These are phyloP conservation scores for Trichoderma harzianum DNA, from an alignment of 2,329 filamentous ascomycete species.

Conservation along the genomic window DNA sequence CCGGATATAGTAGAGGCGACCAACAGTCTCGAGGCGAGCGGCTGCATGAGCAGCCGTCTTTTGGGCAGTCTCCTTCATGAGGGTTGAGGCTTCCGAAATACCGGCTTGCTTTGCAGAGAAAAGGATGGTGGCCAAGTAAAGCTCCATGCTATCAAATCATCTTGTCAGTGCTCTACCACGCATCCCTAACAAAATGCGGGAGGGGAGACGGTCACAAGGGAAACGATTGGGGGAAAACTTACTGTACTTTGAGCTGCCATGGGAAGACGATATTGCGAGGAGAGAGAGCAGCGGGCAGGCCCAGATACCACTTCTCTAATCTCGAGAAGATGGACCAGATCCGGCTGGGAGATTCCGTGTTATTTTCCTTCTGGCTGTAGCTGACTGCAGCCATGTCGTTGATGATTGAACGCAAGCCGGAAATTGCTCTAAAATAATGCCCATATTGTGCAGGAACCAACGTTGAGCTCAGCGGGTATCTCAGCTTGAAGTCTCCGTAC, in stretches of 20 bases:
- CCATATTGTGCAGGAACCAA: slow-evolving; percentile 26
- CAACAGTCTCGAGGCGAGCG: slow-evolving; percentile 31
- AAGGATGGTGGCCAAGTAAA: slow-evolving; percentile 2
- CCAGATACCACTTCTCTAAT: slow-evolving; percentile 26
- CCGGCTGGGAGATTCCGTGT: slow-evolving; percentile 10
- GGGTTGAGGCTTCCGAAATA: not conserved
- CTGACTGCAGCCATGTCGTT: slow-evolving; percentile 25
- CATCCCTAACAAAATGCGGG: too few relatives aligned
- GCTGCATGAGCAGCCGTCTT: slow-evolving; percentile 21
- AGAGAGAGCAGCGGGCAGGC: slow-evolving; percentile 24
- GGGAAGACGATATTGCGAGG: slow-evolving; percentile 28
- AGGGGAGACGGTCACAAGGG: not conserved
- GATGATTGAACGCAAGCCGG: slow-evolving; percentile 28
- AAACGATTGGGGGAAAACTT: slow-evolving; percentile 15
- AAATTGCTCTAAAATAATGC: slow-evolving; percentile 28
- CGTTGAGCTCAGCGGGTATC: slow-evolving; percentile 27
- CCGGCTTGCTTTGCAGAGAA: not conserved
- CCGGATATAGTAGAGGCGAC: slow-evolving; percentile 35
- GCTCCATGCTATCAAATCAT: not conserved
- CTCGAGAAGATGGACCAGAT: slow-evolving; percentile 19
- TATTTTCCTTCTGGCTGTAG: not conserved
- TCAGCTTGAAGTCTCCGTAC: slow-evolving; percentile 32
- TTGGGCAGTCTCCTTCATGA: not conserved
- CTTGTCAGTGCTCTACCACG: not conserved
- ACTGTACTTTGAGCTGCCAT: slow-evolving; percentile 32